These are phyloP conservation scores for Ophiocordyceps camponoti-rufipedis DNA, from an alignment of 2,329 filamentous ascomycete species.

Conservation along the genomic window DNA sequence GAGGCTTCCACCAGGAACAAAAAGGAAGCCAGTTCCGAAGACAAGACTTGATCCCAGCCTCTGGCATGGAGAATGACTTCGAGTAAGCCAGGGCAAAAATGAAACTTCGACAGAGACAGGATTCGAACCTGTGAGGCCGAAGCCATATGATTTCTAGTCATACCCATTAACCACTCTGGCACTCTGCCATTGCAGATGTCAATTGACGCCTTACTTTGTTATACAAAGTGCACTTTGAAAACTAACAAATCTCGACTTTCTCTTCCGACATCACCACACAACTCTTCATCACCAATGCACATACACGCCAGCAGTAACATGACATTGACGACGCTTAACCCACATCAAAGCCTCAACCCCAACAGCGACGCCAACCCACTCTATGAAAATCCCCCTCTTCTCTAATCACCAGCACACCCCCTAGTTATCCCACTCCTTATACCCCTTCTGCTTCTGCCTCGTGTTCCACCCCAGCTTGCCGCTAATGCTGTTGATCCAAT, in stretches of 20 bases:
- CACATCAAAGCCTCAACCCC: background rate
- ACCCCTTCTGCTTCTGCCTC: conserved; percentile 54
- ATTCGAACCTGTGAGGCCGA: conserved; percentile 8
- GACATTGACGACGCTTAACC: background rate
- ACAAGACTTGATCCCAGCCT: no score
- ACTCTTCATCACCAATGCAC: no score
- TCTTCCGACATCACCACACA: no score
- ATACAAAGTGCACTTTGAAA: background rate
- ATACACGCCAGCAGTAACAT: no score
- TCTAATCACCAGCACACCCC: no score
- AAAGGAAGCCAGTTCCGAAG: no score
- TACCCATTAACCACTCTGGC: conserved; percentile 7
- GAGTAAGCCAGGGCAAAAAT: background rate
- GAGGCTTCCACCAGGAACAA: no score
- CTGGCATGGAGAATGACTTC: no score
- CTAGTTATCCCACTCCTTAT: conserved; percentile 22
- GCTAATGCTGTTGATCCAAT: conserved; percentile 69
- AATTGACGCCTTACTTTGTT: background rate
- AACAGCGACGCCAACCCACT: background rate
- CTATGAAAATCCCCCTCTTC: background rate
- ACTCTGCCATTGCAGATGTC: conserved; percentile 4
- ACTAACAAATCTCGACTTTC: background rate
- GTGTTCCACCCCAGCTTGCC: conserved; percentile 70
- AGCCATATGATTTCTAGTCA: conserved; percentile 8
- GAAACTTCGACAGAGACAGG: conserved; percentile 6